Evolutionary conservation across 306 rosid species (phyloP), one percentile per base, ranked within the genome.

Genomic region (Trichosanthes cucumerina): DNA sequence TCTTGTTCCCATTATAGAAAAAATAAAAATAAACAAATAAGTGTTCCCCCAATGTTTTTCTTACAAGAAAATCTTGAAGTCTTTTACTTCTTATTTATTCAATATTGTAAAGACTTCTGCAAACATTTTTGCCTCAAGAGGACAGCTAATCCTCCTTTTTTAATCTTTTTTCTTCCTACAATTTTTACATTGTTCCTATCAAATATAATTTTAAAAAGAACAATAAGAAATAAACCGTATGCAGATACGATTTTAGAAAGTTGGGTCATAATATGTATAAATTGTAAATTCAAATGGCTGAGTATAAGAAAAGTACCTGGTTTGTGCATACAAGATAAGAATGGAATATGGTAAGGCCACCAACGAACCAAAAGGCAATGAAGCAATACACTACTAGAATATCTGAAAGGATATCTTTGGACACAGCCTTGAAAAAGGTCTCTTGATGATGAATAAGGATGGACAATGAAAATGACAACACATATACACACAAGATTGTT

Each of bases 331-430:
- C 82, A 79, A 95, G 94, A 85, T 89, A 91, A 83, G 87, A 88
- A 88, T 95, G 99, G 90, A 95, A 95, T 50, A 87, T 79, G 43
- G 97, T 85, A 64, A 95, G 99, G 86, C 99, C 99, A 59, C 97
- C 99, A 72, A 95, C 99, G 70, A 95, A 95, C 99, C 97, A 92
- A 77, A 91, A 87, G 41, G 92, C 90, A 11, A 92, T 50, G 81
- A 92, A 95, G 90, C 97, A 89, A 83, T 92, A 92, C 26, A 81
- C 76, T 53, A 89, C 70, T 76, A 95, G 93, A 78, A 91, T 15
- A 82, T 88, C 96, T 50, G 96, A 83, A n/a, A 87, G 34, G 78
- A 85, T 79, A 72, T 92, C 97, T 23, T 71, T 84, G 73, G 84
- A 14, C 21, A 92, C 63, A 76, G 89, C 85, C 81, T 46, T 80